Evolutionary conservation across 192 early-diverging fungal species (phyloP).

Genomic region (Coemansia sp.): DNA sequence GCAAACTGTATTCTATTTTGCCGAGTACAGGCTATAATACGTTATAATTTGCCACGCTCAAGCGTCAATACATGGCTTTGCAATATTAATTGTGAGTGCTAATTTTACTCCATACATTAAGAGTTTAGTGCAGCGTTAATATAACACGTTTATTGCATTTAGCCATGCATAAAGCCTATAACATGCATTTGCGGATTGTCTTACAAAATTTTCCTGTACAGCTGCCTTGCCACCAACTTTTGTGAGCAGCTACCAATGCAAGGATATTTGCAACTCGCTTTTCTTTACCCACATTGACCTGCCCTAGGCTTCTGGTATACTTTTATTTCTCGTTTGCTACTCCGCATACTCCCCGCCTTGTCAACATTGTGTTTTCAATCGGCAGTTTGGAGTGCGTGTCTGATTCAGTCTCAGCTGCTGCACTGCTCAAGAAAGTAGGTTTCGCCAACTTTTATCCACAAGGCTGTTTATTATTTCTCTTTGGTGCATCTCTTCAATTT

Average conservation of each 20-base stretch:
- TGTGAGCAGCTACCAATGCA: not conserved
- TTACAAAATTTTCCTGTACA: not conserved
- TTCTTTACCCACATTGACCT: slow-evolving; percentile 6
- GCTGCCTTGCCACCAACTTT: not conserved
- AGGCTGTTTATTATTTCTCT: not conserved
- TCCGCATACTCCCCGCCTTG: slow-evolving; percentile 13
- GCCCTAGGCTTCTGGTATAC: not conserved
- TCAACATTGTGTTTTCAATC: not conserved
- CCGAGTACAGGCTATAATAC: too few relatives aligned
- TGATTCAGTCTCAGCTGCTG: not conserved
- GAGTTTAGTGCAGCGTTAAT: not conserved
- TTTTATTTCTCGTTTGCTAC: slow-evolving; percentile 1
- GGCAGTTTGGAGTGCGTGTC: slow-evolving; percentile 2
- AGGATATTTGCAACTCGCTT: not conserved
- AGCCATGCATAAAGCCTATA: not conserved
- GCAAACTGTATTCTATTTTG: not conserved
- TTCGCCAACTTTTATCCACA: not conserved
- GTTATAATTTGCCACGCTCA: slow-evolving; percentile 13
- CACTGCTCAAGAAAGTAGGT: slow-evolving; percentile 6
- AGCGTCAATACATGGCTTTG: not conserved
- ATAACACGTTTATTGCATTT: not conserved
- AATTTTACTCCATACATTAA: not conserved
- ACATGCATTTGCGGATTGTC: not conserved
- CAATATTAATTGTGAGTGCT: slow-evolving; percentile 4
- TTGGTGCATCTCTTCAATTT: not conserved